Percentiles rank a stretch among this genome's conserved stretches.
Evolutionary conservation across 768 basidiomycete genomes (phyloP).

Genomic region (Auriculariales sp.): DNA sequence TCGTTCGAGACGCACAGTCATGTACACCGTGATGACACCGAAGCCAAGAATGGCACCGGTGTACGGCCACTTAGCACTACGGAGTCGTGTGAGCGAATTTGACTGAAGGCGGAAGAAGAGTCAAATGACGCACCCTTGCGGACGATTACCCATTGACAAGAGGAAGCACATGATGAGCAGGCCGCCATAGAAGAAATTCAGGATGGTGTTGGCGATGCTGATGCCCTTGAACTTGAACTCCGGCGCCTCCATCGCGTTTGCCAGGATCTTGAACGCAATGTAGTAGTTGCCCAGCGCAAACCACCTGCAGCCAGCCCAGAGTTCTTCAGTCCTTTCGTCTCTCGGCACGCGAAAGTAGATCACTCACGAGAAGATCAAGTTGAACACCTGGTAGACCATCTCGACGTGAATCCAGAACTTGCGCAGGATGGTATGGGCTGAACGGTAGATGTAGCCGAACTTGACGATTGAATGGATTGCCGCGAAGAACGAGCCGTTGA

Average conservation of each 20-base stretch:
- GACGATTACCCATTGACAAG: constrained; percentile 78
- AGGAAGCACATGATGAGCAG: constrained; percentile 79
- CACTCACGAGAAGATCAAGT: constrained; percentile 88
- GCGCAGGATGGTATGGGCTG: constrained; percentile 62
- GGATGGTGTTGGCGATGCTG: constrained; percentile 54
- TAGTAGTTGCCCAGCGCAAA: background rate
- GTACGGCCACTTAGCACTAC: constrained; percentile 61
- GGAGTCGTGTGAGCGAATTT: background rate
- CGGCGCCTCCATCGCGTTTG: constrained; percentile 56
- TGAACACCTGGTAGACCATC: constrained; percentile 81
- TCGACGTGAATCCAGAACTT: constrained; percentile 95
- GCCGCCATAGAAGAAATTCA: constrained; percentile 81
- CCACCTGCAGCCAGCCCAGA: too few species aligned
- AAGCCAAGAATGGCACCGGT: constrained; percentile 78
- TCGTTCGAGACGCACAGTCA: constrained; percentile 48
- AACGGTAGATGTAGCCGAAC: constrained; percentile 91
- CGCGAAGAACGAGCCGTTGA: constrained; percentile 97
- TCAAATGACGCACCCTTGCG: constrained; percentile 44
- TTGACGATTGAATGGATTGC: constrained; percentile 84
- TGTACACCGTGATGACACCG: constrained; percentile 85
- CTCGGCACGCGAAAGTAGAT: too few species aligned
- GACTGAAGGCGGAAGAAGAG: background rate
- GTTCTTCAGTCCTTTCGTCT: too few species aligned
- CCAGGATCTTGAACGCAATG: constrained; percentile 34
- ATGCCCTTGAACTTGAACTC: constrained; percentile 46